Base-by-base conservation (phyloP, 768 basidiomycete species). In the Rhodosporidiobolus odoratus region DNA sequence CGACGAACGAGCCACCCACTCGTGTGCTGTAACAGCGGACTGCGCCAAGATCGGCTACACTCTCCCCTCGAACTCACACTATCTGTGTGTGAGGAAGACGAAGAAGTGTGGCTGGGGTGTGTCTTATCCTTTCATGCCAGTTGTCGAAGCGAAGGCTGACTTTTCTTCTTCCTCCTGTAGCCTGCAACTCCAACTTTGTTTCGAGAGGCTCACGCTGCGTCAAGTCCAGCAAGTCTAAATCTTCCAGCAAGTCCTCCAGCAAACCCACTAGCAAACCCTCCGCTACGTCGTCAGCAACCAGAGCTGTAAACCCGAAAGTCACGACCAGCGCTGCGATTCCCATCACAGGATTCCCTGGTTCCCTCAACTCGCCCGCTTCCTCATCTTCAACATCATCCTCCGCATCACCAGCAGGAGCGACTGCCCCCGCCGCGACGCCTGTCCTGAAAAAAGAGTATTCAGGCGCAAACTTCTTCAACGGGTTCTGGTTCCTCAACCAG, bases 121-220 rank as follows among this genome's bases (percentile, higher is more conserved):
- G 58, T 40, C 5, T 38, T 50, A n/a, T 37, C 57, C 35, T 40
- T 27, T 47, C 25, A 45, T 48, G 6, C 52, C n/a, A 38, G n/a
- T 27, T 9, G 25, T 23, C 60, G 48, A 37, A 23, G 43, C 32
- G 27, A 43, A 35, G 3, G n/a, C 17, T 27, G 4, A 47, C 34
- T 23, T 35, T 23, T 23, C 34, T 25, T 37, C 27, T n/a, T 37
- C n/a, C 32, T 13, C 10, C 19, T 48, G 21, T 30, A 59, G 58
- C 8, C 30, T 66, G 65, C 37, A 58, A 58, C 56, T 37, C 56
- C 23, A 50, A 50, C 35, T 66, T 58, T 30, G 19, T 30, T 25
- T 35, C 58, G 35, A 52, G 47, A 25, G 45, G 58, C 16, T 30
- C 52, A 27, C 13, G 10, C 52, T 53, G 52, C 52, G 52, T 53